Base-by-base conservation (phyloP, 2,329 filamentous ascomycete species). In the Xylariaceae sp. region DNA sequence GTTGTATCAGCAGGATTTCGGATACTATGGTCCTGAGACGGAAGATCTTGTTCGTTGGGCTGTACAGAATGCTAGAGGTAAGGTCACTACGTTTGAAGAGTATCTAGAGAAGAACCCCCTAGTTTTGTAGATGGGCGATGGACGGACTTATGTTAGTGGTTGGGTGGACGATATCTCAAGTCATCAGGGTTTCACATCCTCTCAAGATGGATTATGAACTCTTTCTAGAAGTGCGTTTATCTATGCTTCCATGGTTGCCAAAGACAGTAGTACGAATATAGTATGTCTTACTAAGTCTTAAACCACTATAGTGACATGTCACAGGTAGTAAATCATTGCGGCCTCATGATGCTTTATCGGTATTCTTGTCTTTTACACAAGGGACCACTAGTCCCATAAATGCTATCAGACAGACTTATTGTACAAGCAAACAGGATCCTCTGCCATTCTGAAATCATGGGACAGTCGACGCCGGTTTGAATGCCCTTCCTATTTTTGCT, bases 391-490 rank as follows among this genome's bases (percentile, higher is more conserved):
- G 19, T 51, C 41, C 53, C 57, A 61, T 60, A 66, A 63, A 68
- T 63, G 65, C 65, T 62, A 61, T 49, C 45, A 62, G 63, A 62
- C 57, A 24, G 31, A 65, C 58, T 64, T 43, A 33, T 56, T 65
- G 60, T 66, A 68, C 65, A 67, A 52, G 61, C 56, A 65, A 62
- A 65, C 59, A 56, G 56, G 55, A 58, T 56, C 48, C 45, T 60
- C 59, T 60, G 55, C 59, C 61, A 61, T 28, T 49, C 41, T 28
- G 44, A 60, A 55, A 58, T 56, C 43, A 55, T 48, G 56, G 60
- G 56, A 64, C 52, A 58, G 58, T 61, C 43, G 62, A 68, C 65
- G 64, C 66, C 66, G 45, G 60, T 64, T 61, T 62, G 58, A 62
- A 60, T 59, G 53, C 60, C 56, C 40, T 26, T 52, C 49, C 53